Evolutionary conservation across 140 eudicot species (phyloP).

Genomic region (Cichorium intybus): DNA sequence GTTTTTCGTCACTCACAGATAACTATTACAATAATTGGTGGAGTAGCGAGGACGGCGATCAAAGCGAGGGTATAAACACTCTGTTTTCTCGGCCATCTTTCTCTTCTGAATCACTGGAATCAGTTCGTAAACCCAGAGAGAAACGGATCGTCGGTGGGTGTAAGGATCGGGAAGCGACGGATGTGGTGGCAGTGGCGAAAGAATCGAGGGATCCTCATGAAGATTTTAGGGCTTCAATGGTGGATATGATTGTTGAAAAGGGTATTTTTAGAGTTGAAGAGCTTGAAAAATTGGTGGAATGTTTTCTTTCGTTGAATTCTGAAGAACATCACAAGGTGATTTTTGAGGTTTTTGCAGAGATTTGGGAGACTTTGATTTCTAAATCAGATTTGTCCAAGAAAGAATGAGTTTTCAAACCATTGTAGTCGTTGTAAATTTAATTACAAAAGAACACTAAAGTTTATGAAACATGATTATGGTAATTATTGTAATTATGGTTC

Average conservation of each 20-base stretch:
- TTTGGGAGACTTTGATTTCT: constrained; percentile 59
- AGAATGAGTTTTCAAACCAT: not conserved
- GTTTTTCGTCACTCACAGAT: constrained; percentile 32
- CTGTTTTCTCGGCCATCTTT: constrained; percentile 50
- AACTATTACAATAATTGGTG: constrained; percentile 42
- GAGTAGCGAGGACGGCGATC: constrained; percentile 40
- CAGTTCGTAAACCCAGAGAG: not conserved
- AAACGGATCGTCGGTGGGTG: not conserved
- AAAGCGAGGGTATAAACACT: constrained; percentile 28
- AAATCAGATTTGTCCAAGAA: constrained; percentile 18
- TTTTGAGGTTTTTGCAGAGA: constrained; percentile 64
- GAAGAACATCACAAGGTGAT: constrained; percentile 64
- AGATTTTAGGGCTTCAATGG: constrained; percentile 87
- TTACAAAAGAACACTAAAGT: not conserved
- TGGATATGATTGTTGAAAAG: constrained; percentile 82
- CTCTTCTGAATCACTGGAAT: constrained; percentile 44
- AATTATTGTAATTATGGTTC: not conserved
- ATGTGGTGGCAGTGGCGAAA: constrained; percentile 54
- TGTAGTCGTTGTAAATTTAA: not conserved
- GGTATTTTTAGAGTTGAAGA: constrained; percentile 66
- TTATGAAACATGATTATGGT: not conserved
- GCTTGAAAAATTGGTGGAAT: constrained; percentile 55
- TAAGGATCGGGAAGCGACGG: constrained; percentile 15
- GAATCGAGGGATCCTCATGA: constrained; percentile 68
- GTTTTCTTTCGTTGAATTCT: constrained; percentile 61